Evolutionary conservation across 495 filamentous ascomycete genomes (phyloP).

Genomic region (Podospora sp.): DNA sequence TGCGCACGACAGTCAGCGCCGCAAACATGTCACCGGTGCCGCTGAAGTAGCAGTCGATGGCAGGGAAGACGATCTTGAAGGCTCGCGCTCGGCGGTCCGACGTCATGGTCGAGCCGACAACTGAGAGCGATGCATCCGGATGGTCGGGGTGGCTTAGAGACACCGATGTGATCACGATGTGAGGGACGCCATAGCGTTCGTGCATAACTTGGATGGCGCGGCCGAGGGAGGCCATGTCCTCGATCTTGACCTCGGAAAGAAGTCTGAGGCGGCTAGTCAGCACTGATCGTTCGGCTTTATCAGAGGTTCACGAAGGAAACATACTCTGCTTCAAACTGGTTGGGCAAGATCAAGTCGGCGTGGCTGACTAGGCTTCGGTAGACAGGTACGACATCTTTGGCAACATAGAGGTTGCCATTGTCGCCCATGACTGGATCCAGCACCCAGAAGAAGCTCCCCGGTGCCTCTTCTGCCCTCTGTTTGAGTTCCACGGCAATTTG

Average conservation of each 20-base stretch:
- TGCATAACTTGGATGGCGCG: constrained; percentile 78
- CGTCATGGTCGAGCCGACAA: constrained; percentile 76
- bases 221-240: constrained; percentile 69
- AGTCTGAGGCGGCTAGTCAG: constrained; percentile 51
- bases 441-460: constrained; percentile 94
- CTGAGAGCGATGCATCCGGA: constrained; percentile 58
- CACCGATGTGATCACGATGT: constrained; percentile 91
- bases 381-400: constrained; percentile 83
- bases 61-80: constrained; percentile 82
- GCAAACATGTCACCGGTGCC: constrained; percentile 99
- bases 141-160: constrained; percentile 45
- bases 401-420: constrained; percentile 86
- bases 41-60: constrained; percentile 88
- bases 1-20: constrained; percentile 82
- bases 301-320: constrained; percentile 28
- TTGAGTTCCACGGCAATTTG: constrained; percentile 79
- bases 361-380: constrained; percentile 76
- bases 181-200: constrained; percentile 73
- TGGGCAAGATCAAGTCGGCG: constrained; percentile 91
- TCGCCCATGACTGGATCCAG: constrained; percentile 99
- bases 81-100: constrained; percentile 67
- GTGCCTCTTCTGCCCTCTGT: constrained; percentile 58
- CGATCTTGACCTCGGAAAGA: constrained; percentile 81
- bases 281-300: neutral
- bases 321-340: constrained; percentile 97